These are phyloP conservation scores for Sorghum bicolor DNA, from an alignment of 176 grass and related monocot genomes.

Conservation along the genomic window DNA sequence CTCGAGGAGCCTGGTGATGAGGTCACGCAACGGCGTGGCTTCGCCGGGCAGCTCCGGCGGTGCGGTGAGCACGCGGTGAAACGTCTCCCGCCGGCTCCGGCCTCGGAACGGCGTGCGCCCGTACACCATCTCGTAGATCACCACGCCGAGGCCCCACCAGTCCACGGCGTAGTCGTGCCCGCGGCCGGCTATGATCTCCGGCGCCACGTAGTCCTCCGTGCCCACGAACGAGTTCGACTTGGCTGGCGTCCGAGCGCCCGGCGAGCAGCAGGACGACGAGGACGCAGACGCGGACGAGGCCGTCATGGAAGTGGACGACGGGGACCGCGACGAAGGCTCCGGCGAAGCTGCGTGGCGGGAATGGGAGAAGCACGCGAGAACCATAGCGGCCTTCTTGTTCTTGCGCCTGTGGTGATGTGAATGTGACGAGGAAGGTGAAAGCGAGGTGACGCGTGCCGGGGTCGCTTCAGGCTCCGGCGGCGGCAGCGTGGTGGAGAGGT, in stretches of 20 bases:
- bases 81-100: conserved; percentile 66
- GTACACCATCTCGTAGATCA: conserved; percentile 83
- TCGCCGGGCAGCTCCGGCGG: conserved; percentile 60
- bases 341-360: conserved; percentile 34
- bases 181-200: conserved; percentile 64
- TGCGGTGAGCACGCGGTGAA: conserved; percentile 51
- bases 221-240: conserved; percentile 89
- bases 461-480: neutral
- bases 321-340: conserved; percentile 8
- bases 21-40: conserved; percentile 46
- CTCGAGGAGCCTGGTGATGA: conserved; percentile 56
- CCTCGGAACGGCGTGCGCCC: conserved; percentile 72
- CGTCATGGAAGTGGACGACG: neutral
- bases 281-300: neutral
- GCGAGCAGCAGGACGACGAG: conserved; percentile 5
- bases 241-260: neutral
- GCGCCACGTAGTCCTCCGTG: conserved; percentile 87
- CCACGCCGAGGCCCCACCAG: conserved; percentile 74
- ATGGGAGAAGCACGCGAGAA: conserved; percentile 36
- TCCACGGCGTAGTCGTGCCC: conserved; percentile 79
- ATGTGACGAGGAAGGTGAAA: neutral
- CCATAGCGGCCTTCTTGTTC: conserved; percentile 9
- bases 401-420: neutral
- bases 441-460: neutral
- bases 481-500: conserved; percentile 58